Base-by-base conservation (phyloP, 768 basidiomycete species). In the Auricularia sp. region DNA sequence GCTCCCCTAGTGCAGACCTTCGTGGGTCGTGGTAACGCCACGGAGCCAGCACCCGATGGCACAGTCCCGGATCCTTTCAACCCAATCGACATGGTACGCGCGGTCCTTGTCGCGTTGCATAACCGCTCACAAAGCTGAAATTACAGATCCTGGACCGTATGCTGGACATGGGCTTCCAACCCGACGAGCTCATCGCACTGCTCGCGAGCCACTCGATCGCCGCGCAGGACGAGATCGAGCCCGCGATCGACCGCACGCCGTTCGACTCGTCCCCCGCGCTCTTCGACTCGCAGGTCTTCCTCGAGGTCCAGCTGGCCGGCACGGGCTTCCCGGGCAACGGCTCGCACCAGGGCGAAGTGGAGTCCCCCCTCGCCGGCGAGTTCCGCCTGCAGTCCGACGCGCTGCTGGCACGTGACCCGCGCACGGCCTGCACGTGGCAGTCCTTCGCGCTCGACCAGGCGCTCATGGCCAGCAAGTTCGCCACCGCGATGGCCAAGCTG, bases 391-490 rank as follows among this genome's bases (percentile, higher is more conserved):
- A 78, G 67, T 81, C 80, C 47, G 80, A 82, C 71, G 72, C 71
- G 0, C 64, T 61, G 58, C 65, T 76, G 36, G 74, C 74, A 23
- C 74, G 74, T 73, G 79, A 82, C 70, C 66, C 75, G 3, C 72
- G 78, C 53, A 83, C 81, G 23, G 75, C 79, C 14, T 82, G 81
- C 72, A 67, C 68, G 53, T 83, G 81, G 81, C 81, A 82, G 70
- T 72, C 73, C 1, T 75, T 78, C 65, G 77, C 47, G 3, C 47
- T 51, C 47, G 21, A 51, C 47, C 42, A 44, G 62, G 16, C 43
- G n/a, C 21, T 36, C 39, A 65, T 65, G 64, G 18, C 36, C 3
- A 12, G 21, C 29, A 36, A 33, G 16, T 65, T 65, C 62, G 44
- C 6, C 7, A 10, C 18, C 2, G 64, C 59, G 10, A 61, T 64